phyloP scores from a whole-genome alignment of 179 eudicot genomes.

The Gypsophila paniculata region DNA sequence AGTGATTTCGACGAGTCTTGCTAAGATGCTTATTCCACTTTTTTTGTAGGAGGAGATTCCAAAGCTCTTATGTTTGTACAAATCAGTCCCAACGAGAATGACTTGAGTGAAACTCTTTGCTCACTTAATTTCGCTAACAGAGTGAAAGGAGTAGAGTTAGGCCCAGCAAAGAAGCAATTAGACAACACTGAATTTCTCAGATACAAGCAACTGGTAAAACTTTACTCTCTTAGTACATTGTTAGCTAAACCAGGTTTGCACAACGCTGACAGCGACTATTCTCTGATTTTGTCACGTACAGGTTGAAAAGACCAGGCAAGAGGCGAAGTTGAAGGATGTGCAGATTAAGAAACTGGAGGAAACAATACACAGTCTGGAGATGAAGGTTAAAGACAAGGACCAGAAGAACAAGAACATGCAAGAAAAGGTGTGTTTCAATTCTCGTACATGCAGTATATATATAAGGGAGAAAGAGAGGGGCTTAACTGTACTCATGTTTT shows the following conservation, averaged over 20 bases:
- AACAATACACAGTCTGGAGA: slow-evolving; percentile 54
- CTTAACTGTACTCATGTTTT: slow-evolving; percentile 18
- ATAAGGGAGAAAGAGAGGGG: background rate
- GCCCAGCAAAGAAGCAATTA: slow-evolving; percentile 91
- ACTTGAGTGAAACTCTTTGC: slow-evolving; percentile 83
- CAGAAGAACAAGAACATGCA: slow-evolving; percentile 66
- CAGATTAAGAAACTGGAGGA: slow-evolving; percentile 88
- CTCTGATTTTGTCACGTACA: slow-evolving; percentile 15
- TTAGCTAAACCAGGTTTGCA: background rate
- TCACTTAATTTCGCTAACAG: slow-evolving; percentile 90
- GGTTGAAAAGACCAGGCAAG: slow-evolving; percentile 81
- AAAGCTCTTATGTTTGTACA: slow-evolving; percentile 95
- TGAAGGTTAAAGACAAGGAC: slow-evolving; percentile 79
- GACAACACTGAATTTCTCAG: slow-evolving; percentile 64
- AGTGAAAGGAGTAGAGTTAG: slow-evolving; percentile 93
- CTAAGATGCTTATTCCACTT: slow-evolving; percentile 11
- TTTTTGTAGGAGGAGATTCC: slow-evolving; percentile 76
- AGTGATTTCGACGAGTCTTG: background rate
- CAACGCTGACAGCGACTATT: background rate
- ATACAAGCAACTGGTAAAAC: slow-evolving; percentile 74
- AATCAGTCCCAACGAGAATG: slow-evolving; percentile 86
- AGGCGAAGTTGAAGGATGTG: slow-evolving; percentile 64
- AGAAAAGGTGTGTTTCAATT: slow-evolving; percentile 58
- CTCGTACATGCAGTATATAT: background rate
- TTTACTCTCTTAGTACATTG: background rate